Percentiles rank a stretch among this genome's conserved stretches.
Evolutionary conservation across 345 rosid species (phyloP).

Genomic region (Arabidopsis suecica): DNA sequence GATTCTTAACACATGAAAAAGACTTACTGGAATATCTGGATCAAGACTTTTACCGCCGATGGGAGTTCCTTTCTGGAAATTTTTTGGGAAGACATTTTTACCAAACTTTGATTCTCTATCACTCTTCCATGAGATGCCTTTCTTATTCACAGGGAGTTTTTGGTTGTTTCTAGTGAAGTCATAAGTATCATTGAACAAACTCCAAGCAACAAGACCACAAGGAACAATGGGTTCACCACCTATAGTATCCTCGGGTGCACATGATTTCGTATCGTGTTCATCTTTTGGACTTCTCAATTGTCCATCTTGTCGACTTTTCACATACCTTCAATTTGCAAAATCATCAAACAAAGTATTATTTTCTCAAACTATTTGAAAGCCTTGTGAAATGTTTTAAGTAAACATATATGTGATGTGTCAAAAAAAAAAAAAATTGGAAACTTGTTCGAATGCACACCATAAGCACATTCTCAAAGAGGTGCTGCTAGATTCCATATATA

Average conservation of each 20-base stretch:
- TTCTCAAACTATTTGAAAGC: neutral
- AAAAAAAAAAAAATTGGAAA: neutral
- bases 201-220: conserved; percentile 97
- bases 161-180: conserved; percentile 53
- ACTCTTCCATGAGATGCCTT: conserved; percentile 84
- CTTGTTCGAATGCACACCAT: neutral
- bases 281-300: conserved; percentile 50
- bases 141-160: conserved; percentile 60
- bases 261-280: conserved; percentile 45
- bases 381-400: neutral
- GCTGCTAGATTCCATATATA: neutral
- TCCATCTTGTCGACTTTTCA: conserved; percentile 78
- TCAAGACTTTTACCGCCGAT: conserved; percentile 60
- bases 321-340: conserved; percentile 60
- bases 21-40: conserved; percentile 60
- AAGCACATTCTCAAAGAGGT: conserved; percentile 1
- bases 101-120: conserved; percentile 87
- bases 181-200: conserved; percentile 91
- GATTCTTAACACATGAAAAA: neutral
- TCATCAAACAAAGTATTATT: neutral
- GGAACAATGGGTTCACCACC: conserved; percentile 60
- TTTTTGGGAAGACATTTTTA: conserved; percentile 69
- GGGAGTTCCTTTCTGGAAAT: conserved; percentile 65
- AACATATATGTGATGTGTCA: neutral
- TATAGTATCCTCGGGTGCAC: conserved; percentile 59